Evolutionary conservation across 257 asterid species (phyloP), one percentile per base, ranked within the genome.

Genomic region (Solanum bulbocastanum): DNA sequence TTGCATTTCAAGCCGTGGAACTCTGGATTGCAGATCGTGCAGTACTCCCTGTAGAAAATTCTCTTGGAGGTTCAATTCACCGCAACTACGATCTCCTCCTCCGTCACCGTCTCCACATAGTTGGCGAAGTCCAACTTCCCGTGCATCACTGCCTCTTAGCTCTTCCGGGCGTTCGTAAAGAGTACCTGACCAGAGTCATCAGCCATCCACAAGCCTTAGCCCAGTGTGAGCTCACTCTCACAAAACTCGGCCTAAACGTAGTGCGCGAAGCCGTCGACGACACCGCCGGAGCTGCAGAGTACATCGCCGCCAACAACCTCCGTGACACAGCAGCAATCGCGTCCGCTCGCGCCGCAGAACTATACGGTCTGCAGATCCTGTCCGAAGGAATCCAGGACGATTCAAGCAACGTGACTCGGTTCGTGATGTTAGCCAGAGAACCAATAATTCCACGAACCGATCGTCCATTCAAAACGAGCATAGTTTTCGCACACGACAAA

Each of bases 31-130:
- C 98, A 60, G 99, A 96, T 85, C 84, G 98, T 30, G 99, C 99
- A 27, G 98, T 96, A 1, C 91, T 96, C 16, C 99, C 98, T 0
- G 98, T 96, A 5, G 99, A 96, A 84, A 96, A 96, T 89, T 96
- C 99, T 14, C 91, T 96, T 3, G 99, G 99, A 76, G 98, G 98
- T 33, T 95, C 98, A 1, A 96, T 96, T 73, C 99, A 96, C 92
- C 94, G 98, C 2, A 96, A 96, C 85, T 96, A 96, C 89, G 99
- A 96, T 89, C 98, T 96, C 87, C 98, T 96, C 89, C 96, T 96
- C 89, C 98, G 98, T 52, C 98, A 96, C 93, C 98, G 95, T 79
- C 98, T 96, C 93, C 99, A 96, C 93, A 96, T 96, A 69, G 98
- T 95, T 56, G 98, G 99, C 1, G 99, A 96, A 65, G 98, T 96